Conservation (phyloP, 352 stramenopile genomes). For the Pythium vanterpoolii region DNA sequence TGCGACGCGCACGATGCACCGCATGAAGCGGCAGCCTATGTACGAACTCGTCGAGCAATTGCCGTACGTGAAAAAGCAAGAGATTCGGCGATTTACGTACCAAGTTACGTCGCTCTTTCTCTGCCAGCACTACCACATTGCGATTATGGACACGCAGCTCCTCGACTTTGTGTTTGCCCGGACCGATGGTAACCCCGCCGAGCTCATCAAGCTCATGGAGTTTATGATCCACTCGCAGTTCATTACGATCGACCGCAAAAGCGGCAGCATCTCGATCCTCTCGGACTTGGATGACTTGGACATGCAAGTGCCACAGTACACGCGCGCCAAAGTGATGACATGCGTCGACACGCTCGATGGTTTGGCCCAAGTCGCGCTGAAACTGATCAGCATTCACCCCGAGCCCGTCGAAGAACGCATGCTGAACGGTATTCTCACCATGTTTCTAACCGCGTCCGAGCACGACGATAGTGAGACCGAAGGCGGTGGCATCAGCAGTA, state of each 20-base stretch:
- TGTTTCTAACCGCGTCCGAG: constrained; percentile 35
- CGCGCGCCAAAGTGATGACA: constrained; percentile 64
- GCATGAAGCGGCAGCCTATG: constrained; percentile 34
- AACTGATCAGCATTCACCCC: constrained; percentile 62
- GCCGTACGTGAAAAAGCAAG: constrained; percentile 37
- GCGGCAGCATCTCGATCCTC: constrained; percentile 55
- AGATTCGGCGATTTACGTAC: constrained; percentile 56
- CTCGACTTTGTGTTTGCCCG: constrained; percentile 69
- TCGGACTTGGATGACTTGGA: constrained; percentile 75
- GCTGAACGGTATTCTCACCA: constrained; percentile 47
- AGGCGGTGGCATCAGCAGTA: constrained; percentile 23
- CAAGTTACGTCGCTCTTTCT: constrained; percentile 72
- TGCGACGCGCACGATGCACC: constrained; percentile 35
- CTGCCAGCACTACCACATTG: constrained; percentile 74
- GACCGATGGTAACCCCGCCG: constrained; percentile 62
- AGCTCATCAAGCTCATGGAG: constrained; percentile 63
- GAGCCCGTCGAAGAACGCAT: constrained; percentile 59
- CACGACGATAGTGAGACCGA: constrained; percentile 33
- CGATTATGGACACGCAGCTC: constrained; percentile 78
- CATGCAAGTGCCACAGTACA: constrained; percentile 70
- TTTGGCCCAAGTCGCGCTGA: constrained; percentile 58
- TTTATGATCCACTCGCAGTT: constrained; percentile 71
- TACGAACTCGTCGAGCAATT: constrained; percentile 40
- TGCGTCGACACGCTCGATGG: constrained; percentile 53
- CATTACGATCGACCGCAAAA: constrained; percentile 45